phyloP scores from a whole-genome alignment of 768 basidiomycete genomes.

The Boletus reticuloceps region DNA sequence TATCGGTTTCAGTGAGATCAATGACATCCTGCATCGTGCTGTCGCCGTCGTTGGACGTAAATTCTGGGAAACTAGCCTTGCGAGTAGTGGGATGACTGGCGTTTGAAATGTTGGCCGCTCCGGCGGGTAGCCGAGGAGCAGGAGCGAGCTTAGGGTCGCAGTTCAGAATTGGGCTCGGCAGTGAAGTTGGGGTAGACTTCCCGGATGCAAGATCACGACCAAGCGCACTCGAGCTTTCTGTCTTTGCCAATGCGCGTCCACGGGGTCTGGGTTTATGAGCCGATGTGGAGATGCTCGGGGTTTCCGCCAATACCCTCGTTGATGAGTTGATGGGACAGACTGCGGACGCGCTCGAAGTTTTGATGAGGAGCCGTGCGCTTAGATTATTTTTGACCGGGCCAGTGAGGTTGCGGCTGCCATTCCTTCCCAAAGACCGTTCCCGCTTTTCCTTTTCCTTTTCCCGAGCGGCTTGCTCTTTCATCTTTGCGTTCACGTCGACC shows the following conservation, averaged over 20 bases:
- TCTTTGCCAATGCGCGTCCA: constrained; percentile 6
- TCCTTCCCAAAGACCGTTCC: background rate
- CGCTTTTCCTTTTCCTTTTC: constrained; percentile 1
- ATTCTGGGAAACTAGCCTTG: background rate
- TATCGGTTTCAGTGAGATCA: constrained; percentile 23
- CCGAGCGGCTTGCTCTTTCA: constrained; percentile 21
- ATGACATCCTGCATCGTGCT: constrained; percentile 15
- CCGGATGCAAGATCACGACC: constrained; percentile 5
- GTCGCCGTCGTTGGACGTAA: constrained; percentile 1
- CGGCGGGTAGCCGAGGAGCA: background rate
- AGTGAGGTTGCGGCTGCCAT: background rate
- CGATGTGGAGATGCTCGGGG: background rate
- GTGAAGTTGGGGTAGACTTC: constrained; percentile 11
- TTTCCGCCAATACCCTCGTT: background rate
- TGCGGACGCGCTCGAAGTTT: constrained; percentile 16
- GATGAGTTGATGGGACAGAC: constrained; percentile 2
- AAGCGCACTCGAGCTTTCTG: background rate
- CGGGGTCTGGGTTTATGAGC: background rate
- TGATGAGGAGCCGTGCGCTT: constrained; percentile 8
- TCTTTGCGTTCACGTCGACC: constrained; percentile 25
- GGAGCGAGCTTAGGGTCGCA: constrained; percentile 4
- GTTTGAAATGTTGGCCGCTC: background rate
- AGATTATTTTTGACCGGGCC: background rate
- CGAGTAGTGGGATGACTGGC: background rate
- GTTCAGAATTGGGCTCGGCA: constrained; percentile 12